Percentiles rank a stretch among this genome's conserved stretches.
Evolutionary conservation across 805 yeast genomes (phyloP).

Genomic region (Candida loeiensis): DNA sequence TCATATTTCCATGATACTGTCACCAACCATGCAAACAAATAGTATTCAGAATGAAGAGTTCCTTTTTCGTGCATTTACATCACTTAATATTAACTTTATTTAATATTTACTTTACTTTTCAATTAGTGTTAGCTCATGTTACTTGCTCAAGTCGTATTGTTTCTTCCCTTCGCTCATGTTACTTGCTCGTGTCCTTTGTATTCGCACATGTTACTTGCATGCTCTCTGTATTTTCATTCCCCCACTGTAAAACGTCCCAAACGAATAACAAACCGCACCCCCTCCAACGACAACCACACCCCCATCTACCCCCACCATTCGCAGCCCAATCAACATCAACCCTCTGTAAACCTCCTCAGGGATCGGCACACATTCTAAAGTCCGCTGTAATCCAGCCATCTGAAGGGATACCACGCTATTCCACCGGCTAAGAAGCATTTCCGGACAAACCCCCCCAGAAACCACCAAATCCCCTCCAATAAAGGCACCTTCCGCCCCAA

Average conservation of each 20-base stretch:
- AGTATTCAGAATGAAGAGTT: too few species aligned
- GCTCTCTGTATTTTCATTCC: conserved; percentile 7
- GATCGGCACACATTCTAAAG: conserved; percentile 26
- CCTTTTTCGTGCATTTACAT: too few species aligned
- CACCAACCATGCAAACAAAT: too few species aligned
- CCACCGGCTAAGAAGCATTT: conserved; percentile 25
- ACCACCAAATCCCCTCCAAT: conserved; percentile 37
- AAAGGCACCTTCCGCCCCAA: conserved; percentile 44
- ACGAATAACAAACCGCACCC: conserved; percentile 81
- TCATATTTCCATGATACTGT: too few species aligned
- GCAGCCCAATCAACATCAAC: conserved; percentile 54
- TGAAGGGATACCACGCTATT: conserved; percentile 33
- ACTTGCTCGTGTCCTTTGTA: too few species aligned
- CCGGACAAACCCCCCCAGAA: conserved; percentile 56
- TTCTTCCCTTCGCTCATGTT: too few species aligned
- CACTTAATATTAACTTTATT: too few species aligned
- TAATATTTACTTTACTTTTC: too few species aligned
- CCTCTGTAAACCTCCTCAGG: conserved; percentile 36
- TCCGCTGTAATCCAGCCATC: too few species aligned
- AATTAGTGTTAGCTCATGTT: too few species aligned
- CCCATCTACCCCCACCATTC: conserved; percentile 24
- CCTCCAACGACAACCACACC: conserved; percentile 47
- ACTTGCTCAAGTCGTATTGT: too few species aligned
- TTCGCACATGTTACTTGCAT: too few species aligned
- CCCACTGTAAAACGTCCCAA: conserved; percentile 49